Percentiles rank a stretch among this genome's conserved stretches.
phyloP scores from a whole-genome alignment of 192 early-diverging fungal genomes.

The Rhizophagus sp. region DNA sequence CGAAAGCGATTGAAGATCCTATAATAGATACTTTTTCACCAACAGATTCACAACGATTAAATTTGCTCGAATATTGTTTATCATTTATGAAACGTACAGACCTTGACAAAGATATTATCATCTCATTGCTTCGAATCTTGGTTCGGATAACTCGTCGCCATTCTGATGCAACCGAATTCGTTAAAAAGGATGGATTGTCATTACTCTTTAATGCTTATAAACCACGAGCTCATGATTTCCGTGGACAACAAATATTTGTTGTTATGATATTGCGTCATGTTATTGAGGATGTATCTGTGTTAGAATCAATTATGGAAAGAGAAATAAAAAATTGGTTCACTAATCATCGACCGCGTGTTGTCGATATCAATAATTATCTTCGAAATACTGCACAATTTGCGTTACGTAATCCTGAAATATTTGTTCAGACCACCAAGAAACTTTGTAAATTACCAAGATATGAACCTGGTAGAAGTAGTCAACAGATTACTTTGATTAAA shows the following conservation, averaged over 20 bases:
- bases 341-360: constrained; percentile 61
- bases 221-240: constrained; percentile 64
- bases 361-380: constrained; percentile 71
- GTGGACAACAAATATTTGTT: constrained; percentile 76
- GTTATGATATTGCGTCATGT: constrained; percentile 89
- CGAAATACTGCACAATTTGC: constrained; percentile 66
- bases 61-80: constrained; percentile 43
- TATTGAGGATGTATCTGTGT: constrained; percentile 68
- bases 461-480: constrained; percentile 61
- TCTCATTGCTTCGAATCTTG: constrained; percentile 76
- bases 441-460: constrained; percentile 66
- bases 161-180: constrained; percentile 63
- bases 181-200: constrained; percentile 66
- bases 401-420: constrained; percentile 70
- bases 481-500: constrained; percentile 59
- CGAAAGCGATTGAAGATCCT: constrained; percentile 48
- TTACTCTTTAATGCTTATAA: constrained; percentile 63
- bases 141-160: constrained; percentile 81
- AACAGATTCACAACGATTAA: constrained; percentile 33
- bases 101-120: constrained; percentile 48
- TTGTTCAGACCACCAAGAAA: constrained; percentile 61
- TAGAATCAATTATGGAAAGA: constrained; percentile 69
- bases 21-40: constrained; percentile 32
- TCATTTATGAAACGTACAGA: constrained; percentile 40
- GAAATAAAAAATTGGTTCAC: constrained; percentile 78